phyloP scores from a whole-genome alignment of 495 filamentous ascomycete species.

The Aspergillus panamensis region DNA sequence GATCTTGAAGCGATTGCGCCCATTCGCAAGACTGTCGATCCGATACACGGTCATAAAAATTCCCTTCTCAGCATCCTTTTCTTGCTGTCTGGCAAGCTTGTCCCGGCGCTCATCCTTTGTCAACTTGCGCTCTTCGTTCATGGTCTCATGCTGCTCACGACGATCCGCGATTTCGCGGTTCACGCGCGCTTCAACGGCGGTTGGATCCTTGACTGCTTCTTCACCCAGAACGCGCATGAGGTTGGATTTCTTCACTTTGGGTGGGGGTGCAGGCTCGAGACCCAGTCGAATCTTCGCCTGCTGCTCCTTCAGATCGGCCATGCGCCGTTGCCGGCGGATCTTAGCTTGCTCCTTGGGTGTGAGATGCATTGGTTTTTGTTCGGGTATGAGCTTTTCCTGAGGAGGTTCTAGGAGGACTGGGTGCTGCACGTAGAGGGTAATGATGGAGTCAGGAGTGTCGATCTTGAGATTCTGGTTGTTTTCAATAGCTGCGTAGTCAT shows the following conservation, averaged over 20 bases:
- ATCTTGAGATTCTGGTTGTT: conserved; percentile 66
- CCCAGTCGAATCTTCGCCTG: conserved; percentile 94
- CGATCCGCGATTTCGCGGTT: conserved; percentile 87
- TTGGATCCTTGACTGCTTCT: conserved; percentile 95
- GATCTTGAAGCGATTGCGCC: conserved; percentile 89
- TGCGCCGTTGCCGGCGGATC: conserved; percentile 81
- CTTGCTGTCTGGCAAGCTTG: conserved; percentile 78
- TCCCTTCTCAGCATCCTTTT: conserved; percentile 82
- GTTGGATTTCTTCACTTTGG: conserved; percentile 93
- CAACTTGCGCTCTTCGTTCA: conserved; percentile 85
- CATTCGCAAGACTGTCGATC: conserved; percentile 81
- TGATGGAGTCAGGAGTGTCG: conserved; percentile 71
- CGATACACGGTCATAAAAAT: conserved; percentile 82
- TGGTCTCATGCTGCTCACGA: conserved; percentile 64
- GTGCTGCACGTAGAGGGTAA: conserved; percentile 88
- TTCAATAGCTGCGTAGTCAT: conserved; percentile 67
- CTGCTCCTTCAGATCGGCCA: conserved; percentile 89
- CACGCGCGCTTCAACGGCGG: conserved; percentile 91
- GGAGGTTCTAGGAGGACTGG: conserved; percentile 89
- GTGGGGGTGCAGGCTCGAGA: conserved; percentile 80
- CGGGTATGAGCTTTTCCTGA: conserved; percentile 74
- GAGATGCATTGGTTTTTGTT: conserved; percentile 86
- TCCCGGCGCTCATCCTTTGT: conserved; percentile 87
- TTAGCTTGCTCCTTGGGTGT: conserved; percentile 91
- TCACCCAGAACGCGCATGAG: conserved; percentile 97